Percentiles rank a stretch among this genome's conserved stretches.
Conservation (phyloP, 768 basidiomycete species). For the Gelatoporia subvermispora region DNA sequence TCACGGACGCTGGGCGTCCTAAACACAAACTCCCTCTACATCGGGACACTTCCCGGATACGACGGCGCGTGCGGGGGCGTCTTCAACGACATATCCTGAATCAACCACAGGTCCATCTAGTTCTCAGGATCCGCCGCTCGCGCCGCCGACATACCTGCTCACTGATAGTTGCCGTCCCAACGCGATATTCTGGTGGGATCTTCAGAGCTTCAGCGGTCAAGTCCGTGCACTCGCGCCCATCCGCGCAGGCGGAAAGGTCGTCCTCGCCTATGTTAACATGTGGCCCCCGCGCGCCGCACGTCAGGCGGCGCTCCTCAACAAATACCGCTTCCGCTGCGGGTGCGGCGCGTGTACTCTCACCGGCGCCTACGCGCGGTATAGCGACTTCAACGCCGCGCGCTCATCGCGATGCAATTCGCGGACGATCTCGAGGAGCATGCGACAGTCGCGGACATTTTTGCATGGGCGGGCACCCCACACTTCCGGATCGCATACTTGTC, state of each 20-base stretch:
- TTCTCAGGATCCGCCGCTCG: background rate
- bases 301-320: background rate
- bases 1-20: background rate
- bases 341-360: conserved; percentile 6
- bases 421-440: background rate
- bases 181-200: conserved; percentile 3
- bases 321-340: conserved; percentile 6
- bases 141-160: no score
- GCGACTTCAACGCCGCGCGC: conserved; percentile 5
- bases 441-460: no score
- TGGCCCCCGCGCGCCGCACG: conserved; percentile 1
- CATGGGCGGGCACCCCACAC: no score
- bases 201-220: background rate
- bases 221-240: conserved; percentile 8
- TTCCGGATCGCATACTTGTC: no score
- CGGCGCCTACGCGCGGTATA: background rate
- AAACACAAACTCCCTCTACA: background rate
- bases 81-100: background rate
- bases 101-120: background rate
- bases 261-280: conserved; percentile 9
- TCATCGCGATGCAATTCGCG: conserved; percentile 4
- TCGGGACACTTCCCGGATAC: background rate
- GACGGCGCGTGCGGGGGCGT: background rate
- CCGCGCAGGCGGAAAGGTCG: background rate
- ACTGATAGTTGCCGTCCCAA: conserved; percentile 10